Base-by-base conservation (phyloP, 148 eudicot genomes). In the Camellia japonica region DNA sequence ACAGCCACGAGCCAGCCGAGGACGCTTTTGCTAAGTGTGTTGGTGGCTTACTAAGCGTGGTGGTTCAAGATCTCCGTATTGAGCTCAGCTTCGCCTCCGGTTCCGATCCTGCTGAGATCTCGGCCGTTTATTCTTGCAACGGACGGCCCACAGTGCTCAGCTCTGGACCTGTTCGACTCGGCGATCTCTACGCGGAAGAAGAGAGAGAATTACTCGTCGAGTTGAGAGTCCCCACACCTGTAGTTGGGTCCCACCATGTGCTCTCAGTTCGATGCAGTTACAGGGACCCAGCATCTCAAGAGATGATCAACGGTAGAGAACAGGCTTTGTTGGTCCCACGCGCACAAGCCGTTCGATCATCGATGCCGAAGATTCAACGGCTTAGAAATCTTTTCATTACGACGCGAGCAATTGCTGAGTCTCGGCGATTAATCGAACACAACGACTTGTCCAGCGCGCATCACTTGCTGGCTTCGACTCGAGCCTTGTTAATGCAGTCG, bases 171-270 rank as follows among this genome's bases (percentile, higher is more conserved):
- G 72, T 90, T 19, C 90, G 90, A 67, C 70, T 95, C 0, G 97
- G 98, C 2, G 91, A 95, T 51, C 78, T 93, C 0, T 95, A 91
- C 86, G 99, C 93, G 7, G 99, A 93, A 65, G 99, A 95, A 70
- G 98, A 95, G 82, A 89, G 92, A 58, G 97, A 93, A 44, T 44
- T 93, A 13, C 83, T 95, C 2, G 79, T 95, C 1, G 99, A 95
- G 68, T 44, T 95, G 5, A 84, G 89, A 43, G 93, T 92, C 46
- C 97, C 97, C 0, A 68, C 80, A 54, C 82, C 92, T n/a, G 79
- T 86, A 3, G 42, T 64, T 18, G 90, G 90, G 88, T 86, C 90
- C 80, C 99, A 95, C 87, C 97, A 93, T 46, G 93, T 93, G 75
- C 75, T 95, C 74, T 90, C 97, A 1, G 93, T 90, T 67, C 84